These are phyloP conservation scores for Crassisporium funariophilum DNA, from an alignment of 768 basidiomycete species.

Conservation along the genomic window DNA sequence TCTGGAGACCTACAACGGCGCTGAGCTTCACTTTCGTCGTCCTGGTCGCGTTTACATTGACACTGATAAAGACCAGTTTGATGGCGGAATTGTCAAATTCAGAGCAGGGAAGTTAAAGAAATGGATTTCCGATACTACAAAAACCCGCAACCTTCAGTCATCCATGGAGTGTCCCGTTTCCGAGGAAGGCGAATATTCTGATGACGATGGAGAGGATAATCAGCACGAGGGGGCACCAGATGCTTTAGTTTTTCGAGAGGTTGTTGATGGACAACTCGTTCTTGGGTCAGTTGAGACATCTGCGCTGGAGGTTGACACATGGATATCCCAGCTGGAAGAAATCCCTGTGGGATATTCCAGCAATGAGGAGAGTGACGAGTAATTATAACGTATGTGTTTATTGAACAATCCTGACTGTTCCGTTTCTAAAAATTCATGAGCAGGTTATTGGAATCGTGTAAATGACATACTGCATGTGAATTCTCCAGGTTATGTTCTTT, in stretches of 20 bases:
- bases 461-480: background rate
- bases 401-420: background rate
- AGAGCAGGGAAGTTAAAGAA: constrained; percentile 10
- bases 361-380: background rate
- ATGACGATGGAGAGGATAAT: background rate
- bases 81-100: constrained; percentile 13
- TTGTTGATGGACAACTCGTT: constrained; percentile 1
- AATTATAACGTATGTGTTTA: background rate
- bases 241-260: background rate
- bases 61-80: constrained; percentile 17
- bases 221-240: background rate
- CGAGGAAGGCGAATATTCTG: background rate
- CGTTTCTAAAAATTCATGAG: background rate
- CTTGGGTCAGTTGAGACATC: background rate
- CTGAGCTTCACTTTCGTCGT: constrained; percentile 21
- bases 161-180: background rate
- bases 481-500: background rate
- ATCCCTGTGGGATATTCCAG: background rate
- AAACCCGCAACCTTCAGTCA: background rate
- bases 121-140: constrained; percentile 4
- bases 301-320: background rate
- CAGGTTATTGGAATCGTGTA: background rate
- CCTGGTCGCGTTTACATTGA: constrained; percentile 19
- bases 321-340: background rate
- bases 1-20: constrained; percentile 15